Percentiles rank a stretch among this genome's conserved stretches.
Conservation (phyloP, 352 stramenopile genomes). For the Globisporangium canariense region DNA sequence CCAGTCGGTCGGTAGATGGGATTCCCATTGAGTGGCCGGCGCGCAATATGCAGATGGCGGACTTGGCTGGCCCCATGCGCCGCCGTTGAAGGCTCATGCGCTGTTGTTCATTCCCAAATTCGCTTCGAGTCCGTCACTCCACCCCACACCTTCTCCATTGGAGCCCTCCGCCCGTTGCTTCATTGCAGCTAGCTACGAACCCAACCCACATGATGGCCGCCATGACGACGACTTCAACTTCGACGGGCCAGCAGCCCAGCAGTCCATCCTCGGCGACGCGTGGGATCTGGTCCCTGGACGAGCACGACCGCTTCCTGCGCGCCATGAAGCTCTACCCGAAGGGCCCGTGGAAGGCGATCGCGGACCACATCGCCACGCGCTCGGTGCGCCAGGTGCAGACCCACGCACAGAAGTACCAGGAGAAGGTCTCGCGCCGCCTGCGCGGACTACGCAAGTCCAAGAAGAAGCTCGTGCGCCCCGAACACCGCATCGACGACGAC, state of each 20-base stretch:
- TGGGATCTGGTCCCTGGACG: slow-evolving; percentile 63
- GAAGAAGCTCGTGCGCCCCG: slow-evolving; percentile 57
- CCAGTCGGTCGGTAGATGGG: slow-evolving; percentile 16
- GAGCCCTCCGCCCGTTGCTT: slow-evolving; percentile 3
- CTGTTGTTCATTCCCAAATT: slow-evolving; percentile 14
- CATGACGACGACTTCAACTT: slow-evolving; percentile 20
- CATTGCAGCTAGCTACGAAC: slow-evolving; percentile 1
- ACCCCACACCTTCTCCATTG: background rate
- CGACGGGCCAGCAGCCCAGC: slow-evolving; percentile 1
- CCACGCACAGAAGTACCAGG: slow-evolving; percentile 78
- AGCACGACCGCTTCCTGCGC: slow-evolving; percentile 70
- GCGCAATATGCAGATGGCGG: slow-evolving; percentile 8
- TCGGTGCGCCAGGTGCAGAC: slow-evolving; percentile 72
- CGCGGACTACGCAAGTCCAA: slow-evolving; percentile 69
- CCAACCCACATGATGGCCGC: slow-evolving; percentile 16
- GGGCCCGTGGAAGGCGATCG: slow-evolving; percentile 71
- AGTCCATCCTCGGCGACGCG: slow-evolving; percentile 12
- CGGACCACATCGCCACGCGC: slow-evolving; percentile 64
- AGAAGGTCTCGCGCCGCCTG: slow-evolving; percentile 64
- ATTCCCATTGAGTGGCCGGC: slow-evolving; percentile 10
- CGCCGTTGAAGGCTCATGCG: background rate
- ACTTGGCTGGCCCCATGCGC: too few relatives aligned
- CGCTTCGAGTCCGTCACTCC: background rate
- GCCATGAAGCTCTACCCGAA: slow-evolving; percentile 67
- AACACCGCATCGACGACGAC: slow-evolving; percentile 59